A percentile compares a stretch with the other conserved stretches of the same genome.
Conservation (phyloP, 2,329 filamentous ascomycete species). For the Cladophialophora yegresii region DNA sequence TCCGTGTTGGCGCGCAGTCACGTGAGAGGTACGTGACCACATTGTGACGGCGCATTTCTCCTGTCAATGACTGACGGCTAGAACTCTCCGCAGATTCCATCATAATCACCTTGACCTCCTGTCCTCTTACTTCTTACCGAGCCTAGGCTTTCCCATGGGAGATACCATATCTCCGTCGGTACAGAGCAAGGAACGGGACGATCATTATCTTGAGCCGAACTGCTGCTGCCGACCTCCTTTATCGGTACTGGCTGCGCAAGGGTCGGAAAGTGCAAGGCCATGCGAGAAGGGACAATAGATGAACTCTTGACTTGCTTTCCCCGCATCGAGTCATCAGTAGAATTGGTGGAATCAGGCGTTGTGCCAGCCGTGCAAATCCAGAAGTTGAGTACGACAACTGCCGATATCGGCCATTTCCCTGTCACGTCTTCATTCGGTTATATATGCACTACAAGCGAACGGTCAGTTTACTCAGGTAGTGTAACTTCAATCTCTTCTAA, state of each 20-base stretch:
- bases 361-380: neutral
- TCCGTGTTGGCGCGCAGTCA: too few relatives aligned
- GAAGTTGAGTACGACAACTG: neutral
- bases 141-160: neutral
- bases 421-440: neutral
- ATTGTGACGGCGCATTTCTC: too few relatives aligned
- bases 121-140: neutral
- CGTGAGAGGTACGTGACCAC: too few relatives aligned
- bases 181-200: neutral
- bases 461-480: neutral
- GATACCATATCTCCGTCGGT: neutral
- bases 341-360: neutral
- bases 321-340: neutral
- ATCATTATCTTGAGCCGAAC: too few relatives aligned
- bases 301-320: neutral
- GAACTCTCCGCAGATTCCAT: neutral
- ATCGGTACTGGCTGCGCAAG: neutral
- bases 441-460: neutral
- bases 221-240: too few relatives aligned
- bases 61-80: too few relatives aligned
- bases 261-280: too few relatives aligned
- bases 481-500: neutral
- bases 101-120: neutral
- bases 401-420: constrained; percentile 13
- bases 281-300: neutral